phyloP scores from a whole-genome alignment of 2,329 filamentous ascomycete species.

The Aspergillus ochraceus region DNA sequence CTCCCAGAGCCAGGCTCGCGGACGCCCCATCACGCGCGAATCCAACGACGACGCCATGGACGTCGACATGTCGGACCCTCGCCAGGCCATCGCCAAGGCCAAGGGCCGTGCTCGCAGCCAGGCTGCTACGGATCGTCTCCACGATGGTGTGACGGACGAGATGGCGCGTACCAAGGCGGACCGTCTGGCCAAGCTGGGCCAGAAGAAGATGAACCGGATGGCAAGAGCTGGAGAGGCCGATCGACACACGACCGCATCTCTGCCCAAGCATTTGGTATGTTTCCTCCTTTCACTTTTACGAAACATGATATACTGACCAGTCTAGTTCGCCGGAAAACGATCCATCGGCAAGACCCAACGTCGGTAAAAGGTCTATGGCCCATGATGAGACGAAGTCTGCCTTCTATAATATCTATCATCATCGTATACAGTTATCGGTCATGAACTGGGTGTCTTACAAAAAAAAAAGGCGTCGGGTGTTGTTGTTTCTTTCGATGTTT shows the following conservation, averaged over 20 bases:
- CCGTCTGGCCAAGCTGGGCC: constrained; percentile 79
- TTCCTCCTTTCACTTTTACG: constrained; percentile 7
- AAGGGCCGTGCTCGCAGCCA: constrained; percentile 68
- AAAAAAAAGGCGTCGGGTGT: constrained; percentile 13
- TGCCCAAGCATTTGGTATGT: constrained; percentile 89
- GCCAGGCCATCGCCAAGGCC: constrained; percentile 61
- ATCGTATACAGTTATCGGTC: constrained; percentile 3
- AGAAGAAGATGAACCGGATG: constrained; percentile 99
- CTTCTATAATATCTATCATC: constrained; percentile 13
- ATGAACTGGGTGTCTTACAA: constrained; percentile 11
- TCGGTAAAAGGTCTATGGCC: constrained; percentile 32
- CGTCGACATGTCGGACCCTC: constrained; percentile 40
- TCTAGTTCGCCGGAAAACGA: constrained; percentile 82
- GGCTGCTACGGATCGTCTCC: constrained; percentile 48
- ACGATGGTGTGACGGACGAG: constrained; percentile 63
- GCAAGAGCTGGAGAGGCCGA: constrained; percentile 96
- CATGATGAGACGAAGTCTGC: constrained; percentile 30
- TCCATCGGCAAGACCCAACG: constrained; percentile 79
- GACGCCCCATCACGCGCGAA: constrained; percentile 67
- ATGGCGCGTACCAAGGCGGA: constrained; percentile 74
- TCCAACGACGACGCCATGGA: constrained; percentile 72
- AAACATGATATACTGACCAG: constrained; percentile 28
- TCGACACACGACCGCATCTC: constrained; percentile 76
- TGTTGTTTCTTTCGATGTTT: constrained; percentile 4
- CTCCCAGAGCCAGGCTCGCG: constrained; percentile 59